A percentile compares a stretch with the other conserved stretches of the same genome.
Evolutionary conservation across 129 eudicot species (phyloP).

Genomic region (Flaveria robusta): DNA sequence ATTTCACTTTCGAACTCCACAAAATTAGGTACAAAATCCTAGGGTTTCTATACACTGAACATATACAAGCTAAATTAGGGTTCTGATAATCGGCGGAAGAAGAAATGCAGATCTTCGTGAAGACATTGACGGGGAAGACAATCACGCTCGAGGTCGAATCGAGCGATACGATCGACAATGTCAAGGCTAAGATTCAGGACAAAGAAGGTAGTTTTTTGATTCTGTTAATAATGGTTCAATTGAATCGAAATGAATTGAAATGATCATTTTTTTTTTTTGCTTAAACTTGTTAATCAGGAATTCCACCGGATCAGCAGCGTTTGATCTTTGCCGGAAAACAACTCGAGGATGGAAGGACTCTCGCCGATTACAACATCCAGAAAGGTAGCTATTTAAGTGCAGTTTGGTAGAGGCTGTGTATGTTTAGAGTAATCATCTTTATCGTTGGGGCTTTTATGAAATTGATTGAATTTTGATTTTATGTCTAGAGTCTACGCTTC

Average conservation of each 20-base stretch:
- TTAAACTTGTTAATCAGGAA: conserved; percentile 35
- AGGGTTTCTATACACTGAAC: not conserved
- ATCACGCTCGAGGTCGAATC: conserved; percentile 75
- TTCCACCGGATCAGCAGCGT: conserved; percentile 66
- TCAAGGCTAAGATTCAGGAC: conserved; percentile 64
- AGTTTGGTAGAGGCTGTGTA: too few relatives aligned
- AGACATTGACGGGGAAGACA: conserved; percentile 68
- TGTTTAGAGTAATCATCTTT: too few relatives aligned
- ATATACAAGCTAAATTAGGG: not conserved
- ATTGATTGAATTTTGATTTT: not conserved
- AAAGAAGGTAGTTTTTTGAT: conserved; percentile 50
- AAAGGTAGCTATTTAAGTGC: conserved; percentile 35
- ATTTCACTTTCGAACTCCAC: not conserved
- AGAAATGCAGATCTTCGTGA: conserved; percentile 74
- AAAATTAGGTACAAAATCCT: not conserved
- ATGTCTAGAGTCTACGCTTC: conserved; percentile 57
- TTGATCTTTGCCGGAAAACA: conserved; percentile 62
- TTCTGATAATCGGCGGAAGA: conserved; percentile 24
- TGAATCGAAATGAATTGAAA: not conserved
- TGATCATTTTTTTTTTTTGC: too few relatives aligned
- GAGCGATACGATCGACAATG: conserved; percentile 61
- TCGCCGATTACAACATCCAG: conserved; percentile 66
- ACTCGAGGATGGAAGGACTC: conserved; percentile 66
- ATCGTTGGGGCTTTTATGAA: not conserved
- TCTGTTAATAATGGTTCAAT: not conserved